Evolutionary conservation across 2,329 filamentous ascomycete species (phyloP).

Genomic region (Graphium sp.): DNA sequence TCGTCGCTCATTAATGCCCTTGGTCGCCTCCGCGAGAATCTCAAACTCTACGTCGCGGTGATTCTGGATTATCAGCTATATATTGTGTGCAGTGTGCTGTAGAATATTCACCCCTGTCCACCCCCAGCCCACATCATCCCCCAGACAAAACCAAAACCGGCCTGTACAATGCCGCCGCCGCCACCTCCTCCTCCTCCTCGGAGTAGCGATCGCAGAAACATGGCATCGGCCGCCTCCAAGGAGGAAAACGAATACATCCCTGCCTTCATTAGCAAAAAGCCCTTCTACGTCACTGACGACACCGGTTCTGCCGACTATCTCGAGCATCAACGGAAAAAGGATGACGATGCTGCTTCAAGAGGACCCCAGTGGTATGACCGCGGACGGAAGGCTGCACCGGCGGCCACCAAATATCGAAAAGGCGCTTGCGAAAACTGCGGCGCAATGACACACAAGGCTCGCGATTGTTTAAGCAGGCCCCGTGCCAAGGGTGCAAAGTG

Average conservation of each 20-base stretch:
- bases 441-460: slow-evolving; percentile 88
- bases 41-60: too few relatives aligned
- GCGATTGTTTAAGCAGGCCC: slow-evolving; percentile 80
- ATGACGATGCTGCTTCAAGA: slow-evolving; percentile 36
- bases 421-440: slow-evolving; percentile 98
- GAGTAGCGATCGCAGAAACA: too few relatives aligned
- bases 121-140: too few relatives aligned
- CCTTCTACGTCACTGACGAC: slow-evolving; percentile 80
- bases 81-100: too few relatives aligned
- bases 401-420: slow-evolving; percentile 93
- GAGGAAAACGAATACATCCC: slow-evolving; percentile 98
- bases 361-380: slow-evolving; percentile 86
- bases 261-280: slow-evolving; percentile 92
- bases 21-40: too few relatives aligned
- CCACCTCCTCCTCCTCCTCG: too few relatives aligned
- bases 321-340: slow-evolving; percentile 71
- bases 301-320: slow-evolving; percentile 75
- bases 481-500: slow-evolving; percentile 81
- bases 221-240: slow-evolving; percentile 35
- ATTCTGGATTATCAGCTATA: too few relatives aligned
- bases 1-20: too few relatives aligned
- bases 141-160: too few relatives aligned
- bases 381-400: slow-evolving; percentile 66
- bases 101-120: too few relatives aligned
- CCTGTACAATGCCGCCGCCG: too few relatives aligned